A percentile compares a stretch with the other conserved stretches of the same genome.
These are phyloP conservation scores for Cystofilobasidium capitatum DNA, from an alignment of 768 basidiomycete genomes.

Conservation along the genomic window DNA sequence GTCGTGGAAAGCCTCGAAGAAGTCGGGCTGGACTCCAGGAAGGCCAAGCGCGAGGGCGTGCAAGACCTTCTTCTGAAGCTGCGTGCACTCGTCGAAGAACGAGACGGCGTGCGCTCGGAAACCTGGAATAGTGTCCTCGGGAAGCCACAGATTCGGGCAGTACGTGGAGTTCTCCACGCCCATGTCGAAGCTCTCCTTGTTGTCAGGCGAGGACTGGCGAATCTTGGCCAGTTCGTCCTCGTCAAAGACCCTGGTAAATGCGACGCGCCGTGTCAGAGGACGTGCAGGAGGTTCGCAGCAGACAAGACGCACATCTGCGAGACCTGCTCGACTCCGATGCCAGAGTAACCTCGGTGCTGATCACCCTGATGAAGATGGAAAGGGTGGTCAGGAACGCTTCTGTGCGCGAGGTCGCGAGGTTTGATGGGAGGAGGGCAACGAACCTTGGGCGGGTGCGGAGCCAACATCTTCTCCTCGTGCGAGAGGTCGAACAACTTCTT, in stretches of 20 bases:
- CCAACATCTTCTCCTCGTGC: slow-evolving; percentile 41
- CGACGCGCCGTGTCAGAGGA: slow-evolving; percentile 24
- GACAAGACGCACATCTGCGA: slow-evolving; percentile 28
- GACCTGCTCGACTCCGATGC: slow-evolving; percentile 32
- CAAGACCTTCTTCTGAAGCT: slow-evolving; percentile 18
- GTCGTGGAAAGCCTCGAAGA: slow-evolving; percentile 31
- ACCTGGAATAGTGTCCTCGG: slow-evolving; percentile 22
- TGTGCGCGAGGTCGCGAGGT: too few species aligned
- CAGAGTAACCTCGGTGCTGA: slow-evolving; percentile 29
- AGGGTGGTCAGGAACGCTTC: neutral
- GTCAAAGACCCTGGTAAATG: slow-evolving; percentile 26
- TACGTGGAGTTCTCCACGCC: neutral
- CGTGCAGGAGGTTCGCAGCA: slow-evolving; percentile 24
- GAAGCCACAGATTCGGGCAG: slow-evolving; percentile 21
- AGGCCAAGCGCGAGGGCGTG: slow-evolving; percentile 32
- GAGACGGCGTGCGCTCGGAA: neutral
- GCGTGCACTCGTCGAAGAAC: slow-evolving; percentile 12
- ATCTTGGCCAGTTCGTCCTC: slow-evolving; percentile 27
- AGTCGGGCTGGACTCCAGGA: slow-evolving; percentile 29
- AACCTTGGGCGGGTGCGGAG: slow-evolving; percentile 46
- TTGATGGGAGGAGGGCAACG: slow-evolving; percentile 17
- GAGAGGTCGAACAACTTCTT: slow-evolving; percentile 31
- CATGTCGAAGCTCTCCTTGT: slow-evolving; percentile 27
- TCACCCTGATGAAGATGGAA: slow-evolving; percentile 10
- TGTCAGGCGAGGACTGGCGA: slow-evolving; percentile 2